Percentiles rank a stretch among this genome's conserved stretches.
Evolutionary conservation across 1,139 yeast genomes (phyloP).

Genomic region (Keqinozyma sinolaborantium): DNA sequence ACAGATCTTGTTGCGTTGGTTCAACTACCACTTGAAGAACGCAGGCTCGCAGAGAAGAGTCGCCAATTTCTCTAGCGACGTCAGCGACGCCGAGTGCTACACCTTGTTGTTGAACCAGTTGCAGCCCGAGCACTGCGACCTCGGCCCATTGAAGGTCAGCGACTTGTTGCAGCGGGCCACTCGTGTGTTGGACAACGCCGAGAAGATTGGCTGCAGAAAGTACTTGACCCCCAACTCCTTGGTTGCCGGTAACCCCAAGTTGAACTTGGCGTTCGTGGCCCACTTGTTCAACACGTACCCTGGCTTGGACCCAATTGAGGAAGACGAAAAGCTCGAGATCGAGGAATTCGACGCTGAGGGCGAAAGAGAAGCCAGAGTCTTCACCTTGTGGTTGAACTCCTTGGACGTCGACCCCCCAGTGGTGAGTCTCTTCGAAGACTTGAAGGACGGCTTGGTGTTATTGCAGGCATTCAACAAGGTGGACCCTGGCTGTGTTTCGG

Average conservation of each 20-base stretch:
- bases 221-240: slow-evolving; percentile 90
- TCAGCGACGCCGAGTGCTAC: slow-evolving; percentile 92
- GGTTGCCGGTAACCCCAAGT: slow-evolving; percentile 94
- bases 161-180: slow-evolving; percentile 84
- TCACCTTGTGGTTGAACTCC: slow-evolving; percentile 95
- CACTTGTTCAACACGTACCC: slow-evolving; percentile 95
- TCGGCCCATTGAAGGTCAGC: slow-evolving; percentile 70
- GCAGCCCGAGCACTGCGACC: slow-evolving; percentile 79
- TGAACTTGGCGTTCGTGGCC: slow-evolving; percentile 95
- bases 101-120: slow-evolving; percentile 85
- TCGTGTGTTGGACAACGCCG: slow-evolving; percentile 80
- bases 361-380: slow-evolving; percentile 98
- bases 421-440: slow-evolving; percentile 86
- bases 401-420: slow-evolving; percentile 95
- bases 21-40: slow-evolving; percentile 90
- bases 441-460: slow-evolving; percentile 87
- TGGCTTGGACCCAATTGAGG: slow-evolving; percentile 93
- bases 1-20: slow-evolving; percentile 95
- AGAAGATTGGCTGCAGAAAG: slow-evolving; percentile 86
- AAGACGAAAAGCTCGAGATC: slow-evolving; percentile 81
- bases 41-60: slow-evolving; percentile 92
- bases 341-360: slow-evolving; percentile 99
- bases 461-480: slow-evolving; percentile 95
- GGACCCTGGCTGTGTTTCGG: slow-evolving; percentile 85
- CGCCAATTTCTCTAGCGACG: slow-evolving; percentile 79